A percentile compares a stretch with the other conserved stretches of the same genome.
Evolutionary conservation across 2,329 filamentous ascomycete genomes (phyloP).

Genomic region (Neoscytalidium dimidiatum): DNA sequence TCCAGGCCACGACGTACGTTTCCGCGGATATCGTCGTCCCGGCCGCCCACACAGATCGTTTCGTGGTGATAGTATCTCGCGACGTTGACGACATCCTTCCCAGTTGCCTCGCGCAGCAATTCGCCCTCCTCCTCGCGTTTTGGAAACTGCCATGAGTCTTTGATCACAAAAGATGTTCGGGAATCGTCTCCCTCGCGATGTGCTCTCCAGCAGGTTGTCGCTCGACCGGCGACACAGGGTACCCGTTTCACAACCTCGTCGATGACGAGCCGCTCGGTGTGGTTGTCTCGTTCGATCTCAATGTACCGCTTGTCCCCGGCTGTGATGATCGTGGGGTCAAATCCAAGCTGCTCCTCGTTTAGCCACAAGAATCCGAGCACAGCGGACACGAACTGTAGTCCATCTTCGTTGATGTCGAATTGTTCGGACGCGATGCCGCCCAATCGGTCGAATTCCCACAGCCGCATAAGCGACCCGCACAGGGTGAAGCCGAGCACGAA

Average conservation of each 20-base stretch:
- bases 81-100: no score
- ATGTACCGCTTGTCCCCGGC: not conserved
- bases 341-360: not conserved
- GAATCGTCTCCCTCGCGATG: not conserved
- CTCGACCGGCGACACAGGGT: not conserved
- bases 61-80: no score
- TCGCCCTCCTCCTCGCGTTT: not conserved
- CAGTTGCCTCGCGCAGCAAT: no score
- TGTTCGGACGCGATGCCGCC: not conserved
- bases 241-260: not conserved
- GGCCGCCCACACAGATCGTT: no score
- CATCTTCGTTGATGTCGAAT: not conserved
- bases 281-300: not conserved
- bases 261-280: not conserved
- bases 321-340: not conserved
- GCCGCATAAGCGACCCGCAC: slow-evolving; percentile 18
- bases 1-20: no score
- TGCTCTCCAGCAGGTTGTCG: not conserved
- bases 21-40: no score
- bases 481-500: slow-evolving; percentile 20
- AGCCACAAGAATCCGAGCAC: not conserved
- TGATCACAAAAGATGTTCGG: not conserved
- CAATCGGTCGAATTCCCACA: slow-evolving; percentile 20
- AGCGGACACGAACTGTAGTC: not conserved
- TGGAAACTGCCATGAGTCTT: not conserved